Conservation (phyloP, 495 filamentous ascomycete species). For the Tricharina praecox region DNA sequence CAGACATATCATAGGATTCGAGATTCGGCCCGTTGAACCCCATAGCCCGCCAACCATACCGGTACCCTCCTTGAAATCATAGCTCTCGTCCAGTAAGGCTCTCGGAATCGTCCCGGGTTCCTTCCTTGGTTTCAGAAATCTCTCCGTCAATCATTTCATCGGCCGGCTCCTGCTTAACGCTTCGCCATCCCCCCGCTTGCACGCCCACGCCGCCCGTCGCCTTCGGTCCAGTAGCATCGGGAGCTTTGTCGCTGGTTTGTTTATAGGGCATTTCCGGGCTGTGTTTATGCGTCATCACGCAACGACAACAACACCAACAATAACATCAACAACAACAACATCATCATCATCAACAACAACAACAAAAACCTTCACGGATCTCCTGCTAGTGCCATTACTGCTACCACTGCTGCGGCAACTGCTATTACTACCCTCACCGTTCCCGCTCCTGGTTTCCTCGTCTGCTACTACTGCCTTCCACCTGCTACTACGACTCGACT, state of each 20-base stretch:
- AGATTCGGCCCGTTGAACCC: not conserved
- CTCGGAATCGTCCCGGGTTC: not conserved
- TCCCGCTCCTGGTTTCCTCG: too few relatives aligned
- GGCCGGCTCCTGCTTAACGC: constrained; percentile 1
- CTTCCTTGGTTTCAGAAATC: not conserved
- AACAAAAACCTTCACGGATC: too few relatives aligned
- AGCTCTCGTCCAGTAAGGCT: not conserved
- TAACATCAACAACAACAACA: not conserved
- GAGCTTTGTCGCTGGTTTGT: constrained; percentile 8
- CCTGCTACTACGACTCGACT: too few relatives aligned
- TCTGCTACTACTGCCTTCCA: too few relatives aligned
- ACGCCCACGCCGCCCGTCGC: not conserved
- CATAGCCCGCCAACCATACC: too few relatives aligned
- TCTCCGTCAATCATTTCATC: not conserved
- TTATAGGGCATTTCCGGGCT: constrained; percentile 14
- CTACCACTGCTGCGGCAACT: too few relatives aligned
- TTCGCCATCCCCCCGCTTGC: not conserved
- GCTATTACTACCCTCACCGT: too few relatives aligned
- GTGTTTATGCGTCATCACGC: constrained; percentile 22
- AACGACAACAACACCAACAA: constrained; percentile 9
- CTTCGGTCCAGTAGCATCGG: not conserved
- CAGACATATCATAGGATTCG: not conserved
- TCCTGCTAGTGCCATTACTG: too few relatives aligned
- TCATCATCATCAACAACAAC: not conserved
- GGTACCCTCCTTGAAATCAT: too few relatives aligned